Percentiles rank a stretch among this genome's conserved stretches.
phyloP scores from a whole-genome alignment of 371 early-diverging fungal species.

The Mucor irregularis region DNA sequence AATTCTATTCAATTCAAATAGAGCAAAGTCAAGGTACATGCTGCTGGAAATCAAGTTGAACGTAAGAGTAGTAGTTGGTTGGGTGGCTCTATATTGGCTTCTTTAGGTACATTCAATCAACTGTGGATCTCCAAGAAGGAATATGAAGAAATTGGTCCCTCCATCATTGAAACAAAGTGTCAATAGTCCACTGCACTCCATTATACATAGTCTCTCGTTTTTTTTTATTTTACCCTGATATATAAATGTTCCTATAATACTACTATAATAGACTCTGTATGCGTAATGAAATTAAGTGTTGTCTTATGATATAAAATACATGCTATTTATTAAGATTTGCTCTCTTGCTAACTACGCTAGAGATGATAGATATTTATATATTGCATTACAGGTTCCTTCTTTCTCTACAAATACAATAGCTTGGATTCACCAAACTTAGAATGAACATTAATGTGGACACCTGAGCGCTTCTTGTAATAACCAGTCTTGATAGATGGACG shows the following conservation, averaged over 20 bases:
- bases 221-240: neutral
- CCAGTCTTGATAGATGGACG: conserved; percentile 7
- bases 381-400: no score
- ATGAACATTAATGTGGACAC: conserved; percentile 3
- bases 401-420: neutral
- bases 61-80: conserved; percentile 93
- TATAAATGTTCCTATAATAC: neutral
- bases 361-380: no score
- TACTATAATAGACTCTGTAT: no score
- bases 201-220: neutral
- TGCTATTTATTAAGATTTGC: no score
- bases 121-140: conserved; percentile 95
- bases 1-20: conserved; percentile 25
- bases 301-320: no score
- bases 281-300: no score
- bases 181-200: conserved; percentile 34
- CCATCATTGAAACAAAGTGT: conserved; percentile 88
- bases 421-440: conserved; percentile 15
- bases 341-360: no score
- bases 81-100: conserved; percentile 95
- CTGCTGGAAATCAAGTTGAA: conserved; percentile 77
- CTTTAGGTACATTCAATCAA: conserved; percentile 95
- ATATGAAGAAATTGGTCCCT: conserved; percentile 87
- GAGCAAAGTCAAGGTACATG: conserved; percentile 80
- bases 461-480: conserved; percentile 1